Conservation (phyloP, 2,329 filamentous ascomycete species). For the Emydomyces testavorans region DNA sequence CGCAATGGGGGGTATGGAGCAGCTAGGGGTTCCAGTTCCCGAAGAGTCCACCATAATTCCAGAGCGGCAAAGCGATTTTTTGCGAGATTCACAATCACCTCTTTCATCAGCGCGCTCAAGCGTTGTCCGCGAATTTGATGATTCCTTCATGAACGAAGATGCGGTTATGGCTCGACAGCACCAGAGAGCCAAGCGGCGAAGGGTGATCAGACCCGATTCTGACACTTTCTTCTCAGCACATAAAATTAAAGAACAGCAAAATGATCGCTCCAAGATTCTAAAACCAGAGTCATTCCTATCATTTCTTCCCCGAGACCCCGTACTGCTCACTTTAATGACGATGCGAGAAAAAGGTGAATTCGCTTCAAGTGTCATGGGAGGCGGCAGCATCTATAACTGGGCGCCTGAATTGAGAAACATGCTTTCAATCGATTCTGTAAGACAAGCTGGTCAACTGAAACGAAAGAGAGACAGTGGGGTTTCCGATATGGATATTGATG, state of each 20-base stretch:
- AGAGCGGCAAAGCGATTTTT: conserved; percentile 24
- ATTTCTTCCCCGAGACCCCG: conserved; percentile 77
- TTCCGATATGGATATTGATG: conserved; percentile 62
- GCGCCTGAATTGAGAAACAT: conserved; percentile 88
- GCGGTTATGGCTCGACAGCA: conserved; percentile 49
- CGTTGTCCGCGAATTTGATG: conserved; percentile 50
- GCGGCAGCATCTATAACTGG: conserved; percentile 67
- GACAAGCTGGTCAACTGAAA: conserved; percentile 69
- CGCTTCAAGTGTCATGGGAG: conserved; percentile 73
- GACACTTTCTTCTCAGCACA: conserved; percentile 64
- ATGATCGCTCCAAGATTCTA: conserved; percentile 74
- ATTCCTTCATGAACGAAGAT: conserved; percentile 45
- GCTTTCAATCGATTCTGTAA: conserved; percentile 72
- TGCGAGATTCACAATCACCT: conserved; percentile 42
- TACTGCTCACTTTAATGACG: conserved; percentile 75
- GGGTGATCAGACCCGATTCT: conserved; percentile 68
- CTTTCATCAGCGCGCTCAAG: conserved; percentile 44
- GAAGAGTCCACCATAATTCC: conserved; percentile 35
- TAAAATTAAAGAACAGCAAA: conserved; percentile 76
- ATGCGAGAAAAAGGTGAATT: conserved; percentile 88
- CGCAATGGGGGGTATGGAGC: conserved; percentile 35
- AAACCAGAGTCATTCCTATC: conserved; percentile 70
- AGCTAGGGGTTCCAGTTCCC: conserved; percentile 48
- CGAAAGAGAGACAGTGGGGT: conserved; percentile 85
- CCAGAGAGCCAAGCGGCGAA: conserved; percentile 67